Conservation (phyloP, 1,284 basidiomycete species). For the Porphyrellus sp. region DNA sequence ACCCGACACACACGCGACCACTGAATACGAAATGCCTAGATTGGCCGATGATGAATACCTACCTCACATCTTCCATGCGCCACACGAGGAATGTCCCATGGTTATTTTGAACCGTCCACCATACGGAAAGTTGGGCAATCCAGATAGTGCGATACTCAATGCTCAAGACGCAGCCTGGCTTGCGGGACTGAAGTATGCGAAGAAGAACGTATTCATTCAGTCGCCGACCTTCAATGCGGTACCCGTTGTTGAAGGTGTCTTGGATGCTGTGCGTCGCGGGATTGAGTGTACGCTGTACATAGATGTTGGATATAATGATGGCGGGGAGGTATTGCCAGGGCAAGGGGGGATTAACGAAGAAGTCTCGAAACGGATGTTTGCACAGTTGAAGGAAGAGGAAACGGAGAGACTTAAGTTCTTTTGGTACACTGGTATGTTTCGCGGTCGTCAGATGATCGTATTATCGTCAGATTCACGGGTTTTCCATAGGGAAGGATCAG, state of each 20-base stretch:
- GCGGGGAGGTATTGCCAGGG: slow-evolving; percentile 69
- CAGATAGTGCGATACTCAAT: slow-evolving; percentile 47
- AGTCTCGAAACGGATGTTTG: slow-evolving; percentile 67
- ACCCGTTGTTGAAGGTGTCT: slow-evolving; percentile 62
- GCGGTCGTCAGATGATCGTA: not conserved
- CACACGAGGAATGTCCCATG: slow-evolving; percentile 67
- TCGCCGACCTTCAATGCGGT: slow-evolving; percentile 75
- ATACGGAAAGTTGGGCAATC: slow-evolving; percentile 45
- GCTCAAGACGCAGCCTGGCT: slow-evolving; percentile 80
- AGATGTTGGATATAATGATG: slow-evolving; percentile 69
- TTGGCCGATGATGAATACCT: slow-evolving; percentile 37
- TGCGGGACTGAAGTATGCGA: slow-evolving; percentile 65
- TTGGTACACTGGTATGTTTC: slow-evolving; percentile 51
- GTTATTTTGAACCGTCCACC: slow-evolving; percentile 71
- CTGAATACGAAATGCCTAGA: slow-evolving; percentile 28
- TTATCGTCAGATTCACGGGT: slow-evolving; percentile 22
- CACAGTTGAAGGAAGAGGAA: slow-evolving; percentile 48
- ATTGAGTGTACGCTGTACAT: slow-evolving; percentile 64
- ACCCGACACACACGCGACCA: slow-evolving; percentile 34
- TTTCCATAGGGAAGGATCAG: slow-evolving; percentile 60
- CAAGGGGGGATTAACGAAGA: slow-evolving; percentile 82
- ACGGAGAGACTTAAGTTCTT: slow-evolving; percentile 60
- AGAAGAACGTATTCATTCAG: slow-evolving; percentile 73
- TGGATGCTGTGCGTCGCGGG: slow-evolving; percentile 66
- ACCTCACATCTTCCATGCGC: slow-evolving; percentile 49